Percentiles rank a stretch among this genome's conserved stretches.
Evolutionary conservation across 75 land plant species (phyloP).

Genomic region (Pseudotsuga menziesii): DNA sequence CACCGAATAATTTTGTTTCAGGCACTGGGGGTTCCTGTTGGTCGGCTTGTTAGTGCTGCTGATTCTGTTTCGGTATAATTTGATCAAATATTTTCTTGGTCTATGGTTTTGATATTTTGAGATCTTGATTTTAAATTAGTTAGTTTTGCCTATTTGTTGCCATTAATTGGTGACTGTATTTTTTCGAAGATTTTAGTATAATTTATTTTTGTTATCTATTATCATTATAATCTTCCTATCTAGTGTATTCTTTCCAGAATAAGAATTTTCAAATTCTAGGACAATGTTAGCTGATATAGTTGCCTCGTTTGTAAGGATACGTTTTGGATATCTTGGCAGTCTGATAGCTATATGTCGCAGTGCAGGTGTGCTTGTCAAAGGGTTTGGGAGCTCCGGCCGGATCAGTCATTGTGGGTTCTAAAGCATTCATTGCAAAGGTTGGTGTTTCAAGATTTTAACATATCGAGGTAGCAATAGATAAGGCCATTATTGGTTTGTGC

Average conservation of each 20-base stretch:
- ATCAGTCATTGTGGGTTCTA: constrained; percentile 84
- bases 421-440: constrained; percentile 84
- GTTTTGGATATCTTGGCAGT: neutral
- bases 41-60: constrained; percentile 74
- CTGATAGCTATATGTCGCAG: neutral
- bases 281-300: neutral
- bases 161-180: neutral
- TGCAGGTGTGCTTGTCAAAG: constrained; percentile 93
- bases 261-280: neutral
- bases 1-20: constrained; percentile 16
- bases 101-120: neutral
- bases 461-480: neutral
- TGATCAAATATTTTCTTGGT: neutral
- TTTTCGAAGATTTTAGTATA: neutral
- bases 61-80: constrained; percentile 84
- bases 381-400: constrained; percentile 95
- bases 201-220: neutral
- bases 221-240: neutral
- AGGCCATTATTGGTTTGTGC: neutral
- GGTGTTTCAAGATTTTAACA: neutral
- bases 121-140: neutral
- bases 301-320: neutral
- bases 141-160: neutral
- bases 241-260: neutral
- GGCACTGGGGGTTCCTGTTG: constrained; percentile 90